These are phyloP conservation scores for Yamadazyma pseudoaaseri DNA, from an alignment of 1,139 yeast genomes.

Conservation along the genomic window DNA sequence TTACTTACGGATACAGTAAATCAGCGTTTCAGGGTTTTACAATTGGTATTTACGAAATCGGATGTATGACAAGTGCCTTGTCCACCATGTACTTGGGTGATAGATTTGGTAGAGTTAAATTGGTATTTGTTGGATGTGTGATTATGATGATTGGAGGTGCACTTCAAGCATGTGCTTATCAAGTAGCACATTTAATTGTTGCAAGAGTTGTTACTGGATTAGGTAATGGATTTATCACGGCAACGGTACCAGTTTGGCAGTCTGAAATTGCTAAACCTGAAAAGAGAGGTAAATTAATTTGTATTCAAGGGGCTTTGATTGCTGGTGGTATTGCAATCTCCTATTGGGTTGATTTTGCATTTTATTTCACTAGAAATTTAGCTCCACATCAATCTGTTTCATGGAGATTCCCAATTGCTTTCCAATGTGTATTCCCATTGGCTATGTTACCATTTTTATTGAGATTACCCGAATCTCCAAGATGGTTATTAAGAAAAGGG, in stretches of 20 bases:
- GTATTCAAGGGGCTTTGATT: slow-evolving; percentile 38
- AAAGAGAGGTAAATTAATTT: slow-evolving; percentile 33
- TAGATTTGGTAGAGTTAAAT: slow-evolving; percentile 30
- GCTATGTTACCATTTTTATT: slow-evolving; percentile 26
- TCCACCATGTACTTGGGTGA: slow-evolving; percentile 37
- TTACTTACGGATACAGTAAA: slow-evolving; percentile 16
- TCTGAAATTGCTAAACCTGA: slow-evolving; percentile 36
- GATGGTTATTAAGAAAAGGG: slow-evolving; percentile 44
- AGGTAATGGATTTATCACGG: slow-evolving; percentile 39
- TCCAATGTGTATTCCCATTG: slow-evolving; percentile 39
- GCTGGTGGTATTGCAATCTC: slow-evolving; percentile 41
- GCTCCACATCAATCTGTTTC: slow-evolving; percentile 16
- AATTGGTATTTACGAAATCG: slow-evolving; percentile 37
- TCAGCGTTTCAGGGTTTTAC: slow-evolving; percentile 35
- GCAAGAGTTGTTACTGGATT: slow-evolving; percentile 46
- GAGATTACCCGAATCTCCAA: slow-evolving; percentile 50
- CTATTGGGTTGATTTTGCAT: slow-evolving; percentile 47
- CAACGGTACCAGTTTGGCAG: slow-evolving; percentile 41
- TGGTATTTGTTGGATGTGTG: slow-evolving; percentile 29
- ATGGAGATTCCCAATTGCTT: slow-evolving; percentile 52
- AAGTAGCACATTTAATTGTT: slow-evolving; percentile 32
- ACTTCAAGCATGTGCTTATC: slow-evolving; percentile 32
- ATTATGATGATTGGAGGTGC: slow-evolving; percentile 38
- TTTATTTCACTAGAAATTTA: slow-evolving; percentile 29
- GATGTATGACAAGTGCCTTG: slow-evolving; percentile 34